Evolutionary conservation across 345 rosid species (phyloP).

Genomic region (Acer saccharum): DNA sequence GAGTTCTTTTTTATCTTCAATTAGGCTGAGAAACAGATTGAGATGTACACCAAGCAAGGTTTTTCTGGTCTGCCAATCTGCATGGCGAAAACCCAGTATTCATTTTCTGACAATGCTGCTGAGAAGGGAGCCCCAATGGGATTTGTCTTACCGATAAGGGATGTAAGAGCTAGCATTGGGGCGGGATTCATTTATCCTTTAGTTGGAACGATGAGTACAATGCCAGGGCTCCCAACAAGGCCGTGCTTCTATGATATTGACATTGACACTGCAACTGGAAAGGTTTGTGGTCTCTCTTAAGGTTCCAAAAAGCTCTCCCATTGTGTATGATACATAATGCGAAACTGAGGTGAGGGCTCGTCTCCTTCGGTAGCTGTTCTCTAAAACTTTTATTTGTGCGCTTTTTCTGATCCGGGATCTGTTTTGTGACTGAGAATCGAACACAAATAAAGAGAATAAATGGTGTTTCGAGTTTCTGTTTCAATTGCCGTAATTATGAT

Average conservation of each 20-base stretch:
- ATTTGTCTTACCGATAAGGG: slow-evolving; percentile 81
- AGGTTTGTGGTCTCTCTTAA: slow-evolving; percentile 86
- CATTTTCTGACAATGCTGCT: slow-evolving; percentile 80
- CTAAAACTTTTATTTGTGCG: neutral
- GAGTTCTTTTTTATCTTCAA: neutral
- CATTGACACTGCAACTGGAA: slow-evolving; percentile 75
- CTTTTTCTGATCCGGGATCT: neutral
- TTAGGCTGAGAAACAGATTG: slow-evolving; percentile 97
- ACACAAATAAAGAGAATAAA: neutral
- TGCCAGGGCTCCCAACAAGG: slow-evolving; percentile 99
- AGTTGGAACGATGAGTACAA: slow-evolving; percentile 96
- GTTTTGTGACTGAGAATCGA: neutral
- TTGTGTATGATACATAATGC: neutral
- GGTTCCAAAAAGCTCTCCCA: neutral
- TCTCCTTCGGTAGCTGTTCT: neutral
- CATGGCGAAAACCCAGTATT: slow-evolving; percentile 98
- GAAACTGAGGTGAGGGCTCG: neutral
- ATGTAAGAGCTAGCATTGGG: slow-evolving; percentile 95
- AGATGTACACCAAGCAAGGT: slow-evolving; percentile 90
- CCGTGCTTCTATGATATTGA: slow-evolving; percentile 97
- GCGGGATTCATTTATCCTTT: slow-evolving; percentile 96
- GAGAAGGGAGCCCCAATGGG: slow-evolving; percentile 91
- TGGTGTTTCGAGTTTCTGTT: neutral
- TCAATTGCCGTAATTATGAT: neutral
- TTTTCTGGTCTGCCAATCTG: slow-evolving; percentile 92